These are phyloP conservation scores for Cercospora citrullina DNA, from an alignment of 2,329 filamentous ascomycete species.

Conservation along the genomic window DNA sequence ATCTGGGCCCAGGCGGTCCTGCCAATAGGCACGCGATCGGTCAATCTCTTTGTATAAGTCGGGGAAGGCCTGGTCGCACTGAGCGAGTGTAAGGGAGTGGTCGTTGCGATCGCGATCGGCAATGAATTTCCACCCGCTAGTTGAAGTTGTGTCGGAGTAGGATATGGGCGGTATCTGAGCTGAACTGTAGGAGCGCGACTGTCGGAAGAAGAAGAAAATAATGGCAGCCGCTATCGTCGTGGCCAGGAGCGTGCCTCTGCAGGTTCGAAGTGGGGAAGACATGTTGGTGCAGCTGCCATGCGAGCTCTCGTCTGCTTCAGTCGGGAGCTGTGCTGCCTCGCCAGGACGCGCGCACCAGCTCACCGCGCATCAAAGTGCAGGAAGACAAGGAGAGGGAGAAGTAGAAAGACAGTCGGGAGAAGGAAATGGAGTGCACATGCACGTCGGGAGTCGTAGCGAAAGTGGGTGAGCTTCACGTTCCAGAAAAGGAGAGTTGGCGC, in stretches of 20 bases:
- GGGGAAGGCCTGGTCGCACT: conserved; percentile 38
- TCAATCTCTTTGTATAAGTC: conserved; percentile 39
- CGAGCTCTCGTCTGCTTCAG: neutral
- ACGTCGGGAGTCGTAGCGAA: neutral
- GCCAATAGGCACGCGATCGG: conserved; percentile 33
- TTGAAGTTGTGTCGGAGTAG: conserved; percentile 3
- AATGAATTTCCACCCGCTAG: conserved; percentile 16
- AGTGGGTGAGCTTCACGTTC: neutral
- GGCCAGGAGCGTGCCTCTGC: conserved; percentile 10
- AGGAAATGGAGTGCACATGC: neutral
- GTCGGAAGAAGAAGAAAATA: conserved; percentile 6
- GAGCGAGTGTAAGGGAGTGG: conserved; percentile 34
- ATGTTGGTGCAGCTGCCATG: neutral
- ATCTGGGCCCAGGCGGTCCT: conserved; percentile 21
- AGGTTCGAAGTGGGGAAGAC: conserved; percentile 5
- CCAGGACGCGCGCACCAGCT: conserved; percentile 2
- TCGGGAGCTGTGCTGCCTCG: neutral
- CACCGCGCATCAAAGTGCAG: neutral
- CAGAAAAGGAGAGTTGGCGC: conserved; percentile 5
- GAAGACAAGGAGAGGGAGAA: neutral
- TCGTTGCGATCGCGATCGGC: conserved; percentile 35
- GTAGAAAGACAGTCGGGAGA: neutral
- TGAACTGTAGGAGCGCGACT: conserved; percentile 1
- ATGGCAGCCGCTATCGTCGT: neutral
- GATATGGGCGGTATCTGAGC: neutral